These are phyloP conservation scores for Russula sp. DNA, from an alignment of 768 basidiomycete genomes.

Conservation along the genomic window DNA sequence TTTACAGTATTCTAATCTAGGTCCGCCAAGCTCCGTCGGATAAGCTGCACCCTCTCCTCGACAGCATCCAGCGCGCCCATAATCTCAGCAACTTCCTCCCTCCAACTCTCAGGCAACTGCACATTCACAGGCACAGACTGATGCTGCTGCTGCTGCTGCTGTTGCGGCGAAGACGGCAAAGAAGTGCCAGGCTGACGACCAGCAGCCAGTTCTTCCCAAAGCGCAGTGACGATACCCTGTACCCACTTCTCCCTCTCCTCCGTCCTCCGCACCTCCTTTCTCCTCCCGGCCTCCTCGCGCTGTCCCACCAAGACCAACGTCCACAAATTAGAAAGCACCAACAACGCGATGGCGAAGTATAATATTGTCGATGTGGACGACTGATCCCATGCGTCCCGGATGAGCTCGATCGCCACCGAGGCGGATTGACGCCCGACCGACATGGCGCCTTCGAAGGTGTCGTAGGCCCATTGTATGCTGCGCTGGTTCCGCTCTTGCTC, in stretches of 20 bases:
- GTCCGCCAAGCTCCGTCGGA: conserved; percentile 20
- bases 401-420: conserved; percentile 69
- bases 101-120: conserved; percentile 28
- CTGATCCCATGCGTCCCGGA: conserved; percentile 77
- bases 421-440: conserved; percentile 70
- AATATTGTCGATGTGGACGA: conserved; percentile 68
- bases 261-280: conserved; percentile 49
- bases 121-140: neutral
- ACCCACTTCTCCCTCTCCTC: conserved; percentile 76
- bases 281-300: conserved; percentile 45
- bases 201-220: conserved; percentile 66
- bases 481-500: conserved; percentile 65
- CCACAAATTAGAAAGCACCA: conserved; percentile 80
- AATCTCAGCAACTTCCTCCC: conserved; percentile 19
- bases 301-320: conserved; percentile 50
- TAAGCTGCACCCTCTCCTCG: conserved; percentile 23
- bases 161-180: no score
- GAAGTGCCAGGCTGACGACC: conserved; percentile 39
- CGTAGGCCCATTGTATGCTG: conserved; percentile 83
- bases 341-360: conserved; percentile 64
- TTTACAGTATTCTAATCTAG: conserved; percentile 13
- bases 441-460: conserved; percentile 75
- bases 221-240: conserved; percentile 64
- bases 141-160: neutral
- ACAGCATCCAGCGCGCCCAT: conserved; percentile 20